Evolutionary conservation across 495 filamentous ascomycete species (phyloP), one percentile per base, ranked within the genome.

Genomic region (Astrothelium subdiscretum): DNA sequence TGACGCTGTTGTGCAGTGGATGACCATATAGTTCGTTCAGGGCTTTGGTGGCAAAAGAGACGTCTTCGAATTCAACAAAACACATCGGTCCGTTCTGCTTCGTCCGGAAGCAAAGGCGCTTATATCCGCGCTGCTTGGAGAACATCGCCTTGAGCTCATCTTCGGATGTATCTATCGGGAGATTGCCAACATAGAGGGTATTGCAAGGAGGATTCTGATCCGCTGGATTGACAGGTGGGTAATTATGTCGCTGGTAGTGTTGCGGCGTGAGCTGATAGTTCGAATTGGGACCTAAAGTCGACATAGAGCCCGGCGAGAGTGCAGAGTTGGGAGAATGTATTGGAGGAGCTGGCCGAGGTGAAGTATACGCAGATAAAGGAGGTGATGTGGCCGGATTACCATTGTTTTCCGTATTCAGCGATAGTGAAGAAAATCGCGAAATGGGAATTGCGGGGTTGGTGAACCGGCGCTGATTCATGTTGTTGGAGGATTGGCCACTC

Each of bases 51-150:
- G 94, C 94, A 70, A 91, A 94, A 26, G 87, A 87, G 44, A 96
- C 84, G 70, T 98, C 92, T 67, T 97, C 94, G 70, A 97, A 98
- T 73, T 98, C 95, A 43, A 98, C 94, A 69, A 97, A 97, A 69
- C 94, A 97, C 95, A 97, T 97, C 13, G 95, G 94, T 0, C 95
- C 95, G 69, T 97, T 96, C 66, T 92, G 88, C 75, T 98, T 98
- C 59, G 92, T 96, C n/a, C 95, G 84, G 77, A 96, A 96, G 69
- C 91, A 97, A 3, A 98, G 85, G 40, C 94, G 81, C 77, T 95
- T 98, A 74, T 97, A 98, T 18, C 94, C 94, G 35, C 92, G 89
- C 67, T 95, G 89, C 73, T 92, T 94, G 48, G 87, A 91, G 70
- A 98, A 98, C 72, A 97, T 81, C 15, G 88, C 87, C 73, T 97